Evolutionary conservation across 352 stramenopile genomes (phyloP).

Genomic region (Phytophthora hybrid): DNA sequence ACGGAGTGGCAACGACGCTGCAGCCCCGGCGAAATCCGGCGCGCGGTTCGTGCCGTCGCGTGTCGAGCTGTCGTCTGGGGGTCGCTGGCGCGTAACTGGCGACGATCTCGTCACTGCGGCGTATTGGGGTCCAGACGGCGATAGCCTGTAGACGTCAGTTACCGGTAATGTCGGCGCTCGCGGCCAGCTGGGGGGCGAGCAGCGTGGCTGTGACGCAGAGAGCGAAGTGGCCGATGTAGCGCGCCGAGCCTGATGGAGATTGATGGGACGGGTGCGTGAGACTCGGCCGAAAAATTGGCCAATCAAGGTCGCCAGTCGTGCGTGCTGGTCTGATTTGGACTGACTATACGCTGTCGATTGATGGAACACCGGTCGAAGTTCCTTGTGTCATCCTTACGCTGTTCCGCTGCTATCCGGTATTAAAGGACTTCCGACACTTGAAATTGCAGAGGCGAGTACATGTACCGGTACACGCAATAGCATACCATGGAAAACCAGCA

Average conservation of each 20-base stretch:
- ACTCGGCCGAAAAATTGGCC: constrained; percentile 22
- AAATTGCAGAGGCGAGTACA: no score
- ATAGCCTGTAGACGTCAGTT: constrained; percentile 13
- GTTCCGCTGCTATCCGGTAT: no score
- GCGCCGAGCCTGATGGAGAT: not conserved
- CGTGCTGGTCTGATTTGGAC: constrained; percentile 28
- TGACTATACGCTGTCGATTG: constrained; percentile 33
- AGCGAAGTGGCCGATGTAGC: constrained; percentile 25
- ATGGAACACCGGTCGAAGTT: constrained; percentile 5
- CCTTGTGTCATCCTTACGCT: not conserved
- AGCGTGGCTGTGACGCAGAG: not conserved
- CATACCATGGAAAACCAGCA: no score
- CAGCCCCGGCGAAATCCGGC: constrained; percentile 13
- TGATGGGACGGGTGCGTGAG: constrained; percentile 2
- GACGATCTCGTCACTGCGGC: constrained; percentile 33
- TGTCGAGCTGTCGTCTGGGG: constrained; percentile 35
- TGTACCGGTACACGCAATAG: no score
- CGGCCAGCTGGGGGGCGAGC: constrained; percentile 10
- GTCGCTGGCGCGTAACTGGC: constrained; percentile 22
- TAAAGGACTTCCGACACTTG: no score
- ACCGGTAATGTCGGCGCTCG: constrained; percentile 11
- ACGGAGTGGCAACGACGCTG: constrained; percentile 24
- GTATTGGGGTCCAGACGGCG: constrained; percentile 21
- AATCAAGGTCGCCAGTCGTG: constrained; percentile 18
- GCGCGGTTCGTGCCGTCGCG: constrained; percentile 31